phyloP scores from a whole-genome alignment of 371 early-diverging fungal species.

The Ordospora pajunii region DNA sequence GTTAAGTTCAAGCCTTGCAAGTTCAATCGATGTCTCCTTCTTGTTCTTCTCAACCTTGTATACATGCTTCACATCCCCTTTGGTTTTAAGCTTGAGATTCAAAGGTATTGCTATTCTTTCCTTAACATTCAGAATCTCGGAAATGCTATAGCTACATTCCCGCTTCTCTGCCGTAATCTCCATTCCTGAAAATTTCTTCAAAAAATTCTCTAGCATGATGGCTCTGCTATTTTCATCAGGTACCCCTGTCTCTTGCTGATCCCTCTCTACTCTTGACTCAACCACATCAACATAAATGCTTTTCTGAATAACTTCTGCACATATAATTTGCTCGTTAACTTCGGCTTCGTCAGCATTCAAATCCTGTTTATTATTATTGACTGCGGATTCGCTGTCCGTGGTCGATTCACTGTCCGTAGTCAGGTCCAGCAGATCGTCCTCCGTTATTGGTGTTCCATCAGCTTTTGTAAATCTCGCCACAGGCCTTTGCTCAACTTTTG shows the following conservation, averaged over 20 bases:
- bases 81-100: not conserved
- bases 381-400: not conserved
- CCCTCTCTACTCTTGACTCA: not conserved
- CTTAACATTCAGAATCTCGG: slow-evolving; percentile 5
- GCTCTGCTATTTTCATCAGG: not conserved
- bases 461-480: not conserved
- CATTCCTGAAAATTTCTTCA: not conserved
- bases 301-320: not conserved
- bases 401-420: not conserved
- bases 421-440: slow-evolving; percentile 6
- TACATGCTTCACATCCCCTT: not conserved
- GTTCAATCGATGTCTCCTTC: slow-evolving; percentile 30
- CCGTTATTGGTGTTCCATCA: slow-evolving; percentile 32
- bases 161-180: not conserved
- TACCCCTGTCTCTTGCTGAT: not conserved
- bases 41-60: slow-evolving; percentile 2
- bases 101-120: slow-evolving; percentile 11
- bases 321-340: not conserved
- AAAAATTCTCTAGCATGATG: slow-evolving; percentile 6
- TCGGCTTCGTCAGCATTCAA: not conserved
- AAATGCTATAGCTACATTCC: not conserved
- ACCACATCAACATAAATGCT: not conserved
- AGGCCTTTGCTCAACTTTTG: not conserved
- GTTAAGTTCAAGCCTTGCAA: slow-evolving; percentile 37
- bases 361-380: not conserved